phyloP scores from a whole-genome alignment of 805 yeast genomes.

The Myxozyma neotropica region DNA sequence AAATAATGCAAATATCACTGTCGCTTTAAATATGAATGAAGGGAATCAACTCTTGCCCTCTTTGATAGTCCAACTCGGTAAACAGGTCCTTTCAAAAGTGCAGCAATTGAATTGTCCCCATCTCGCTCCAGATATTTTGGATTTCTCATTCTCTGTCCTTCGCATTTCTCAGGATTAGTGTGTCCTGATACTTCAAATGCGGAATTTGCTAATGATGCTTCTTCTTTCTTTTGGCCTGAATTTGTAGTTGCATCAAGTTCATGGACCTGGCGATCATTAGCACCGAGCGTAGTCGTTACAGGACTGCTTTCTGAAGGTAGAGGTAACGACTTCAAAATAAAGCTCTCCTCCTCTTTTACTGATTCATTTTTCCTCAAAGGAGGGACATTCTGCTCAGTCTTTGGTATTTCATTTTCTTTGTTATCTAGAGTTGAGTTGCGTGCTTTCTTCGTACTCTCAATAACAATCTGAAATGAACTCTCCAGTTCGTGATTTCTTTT shows the following conservation, averaged over 20 bases:
- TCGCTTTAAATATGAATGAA: conserved; percentile 29
- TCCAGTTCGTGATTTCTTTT: no score
- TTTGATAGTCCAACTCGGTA: conserved; percentile 29
- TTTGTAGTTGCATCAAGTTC: neutral
- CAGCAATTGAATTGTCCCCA: neutral
- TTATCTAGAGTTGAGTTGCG: neutral
- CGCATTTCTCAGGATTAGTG: neutral
- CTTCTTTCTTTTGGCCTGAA: no score
- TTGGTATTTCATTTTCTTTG: neutral
- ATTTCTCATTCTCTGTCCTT: neutral
- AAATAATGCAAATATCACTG: neutral
- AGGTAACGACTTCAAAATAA: neutral
- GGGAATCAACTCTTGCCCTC: conserved; percentile 30
- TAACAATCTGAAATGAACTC: no score
- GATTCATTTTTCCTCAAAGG: no score
- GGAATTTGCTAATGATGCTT: no score
- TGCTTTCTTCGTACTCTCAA: no score
- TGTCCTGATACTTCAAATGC: neutral
- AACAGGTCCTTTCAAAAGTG: conserved; percentile 16
- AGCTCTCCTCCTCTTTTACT: neutral
- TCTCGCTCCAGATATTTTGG: neutral
- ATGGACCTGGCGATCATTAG: neutral
- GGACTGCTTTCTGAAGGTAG: neutral
- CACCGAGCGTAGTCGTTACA: neutral
- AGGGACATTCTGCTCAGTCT: no score